phyloP scores from a whole-genome alignment of 2,329 filamentous ascomycete genomes.

The Harringtonia lauricola region DNA sequence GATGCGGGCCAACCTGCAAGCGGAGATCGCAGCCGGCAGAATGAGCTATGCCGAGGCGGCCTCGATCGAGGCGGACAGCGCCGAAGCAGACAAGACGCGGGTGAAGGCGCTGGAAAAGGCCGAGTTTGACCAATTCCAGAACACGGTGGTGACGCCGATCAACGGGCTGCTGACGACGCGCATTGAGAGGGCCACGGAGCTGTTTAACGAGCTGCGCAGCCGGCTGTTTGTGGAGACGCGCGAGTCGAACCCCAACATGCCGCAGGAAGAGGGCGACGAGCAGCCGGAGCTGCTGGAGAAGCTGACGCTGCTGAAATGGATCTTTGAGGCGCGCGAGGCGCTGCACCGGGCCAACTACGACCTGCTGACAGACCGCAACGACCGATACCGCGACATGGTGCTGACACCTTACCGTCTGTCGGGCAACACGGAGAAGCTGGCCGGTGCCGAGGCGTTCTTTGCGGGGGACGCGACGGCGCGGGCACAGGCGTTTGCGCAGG shows the following conservation, averaged over 20 bases:
- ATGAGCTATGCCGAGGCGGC: constrained; percentile 78
- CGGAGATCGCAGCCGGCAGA: constrained; percentile 64
- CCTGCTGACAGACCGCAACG: constrained; percentile 72
- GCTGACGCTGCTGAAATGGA: constrained; percentile 89
- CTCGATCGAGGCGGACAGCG: constrained; percentile 65
- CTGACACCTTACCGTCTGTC: constrained; percentile 68
- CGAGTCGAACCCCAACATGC: constrained; percentile 61
- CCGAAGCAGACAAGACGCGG: constrained; percentile 56
- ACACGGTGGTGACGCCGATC: constrained; percentile 69
- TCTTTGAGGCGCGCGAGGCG: constrained; percentile 86
- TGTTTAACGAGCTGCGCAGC: constrained; percentile 66
- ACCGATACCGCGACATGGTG: constrained; percentile 77
- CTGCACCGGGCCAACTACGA: constrained; percentile 80
- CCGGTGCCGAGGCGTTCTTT: constrained; percentile 74
- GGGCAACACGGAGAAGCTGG: constrained; percentile 67
- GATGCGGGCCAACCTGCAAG: constrained; percentile 65
- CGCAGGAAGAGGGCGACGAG: constrained; percentile 91
- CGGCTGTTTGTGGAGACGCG: constrained; percentile 64
- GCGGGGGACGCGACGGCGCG: constrained; percentile 64
- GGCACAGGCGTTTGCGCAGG: constrained; percentile 57
- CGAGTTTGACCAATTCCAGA: constrained; percentile 78
- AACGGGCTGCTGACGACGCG: constrained; percentile 70
- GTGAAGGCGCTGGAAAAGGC: constrained; percentile 65
- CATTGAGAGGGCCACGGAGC: constrained; percentile 59
- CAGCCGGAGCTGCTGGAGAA: constrained; percentile 90